A percentile compares a stretch with the other conserved stretches of the same genome.
These are phyloP conservation scores for Phoma sp. DNA, from an alignment of 2,329 filamentous ascomycete genomes.

Conservation along the genomic window DNA sequence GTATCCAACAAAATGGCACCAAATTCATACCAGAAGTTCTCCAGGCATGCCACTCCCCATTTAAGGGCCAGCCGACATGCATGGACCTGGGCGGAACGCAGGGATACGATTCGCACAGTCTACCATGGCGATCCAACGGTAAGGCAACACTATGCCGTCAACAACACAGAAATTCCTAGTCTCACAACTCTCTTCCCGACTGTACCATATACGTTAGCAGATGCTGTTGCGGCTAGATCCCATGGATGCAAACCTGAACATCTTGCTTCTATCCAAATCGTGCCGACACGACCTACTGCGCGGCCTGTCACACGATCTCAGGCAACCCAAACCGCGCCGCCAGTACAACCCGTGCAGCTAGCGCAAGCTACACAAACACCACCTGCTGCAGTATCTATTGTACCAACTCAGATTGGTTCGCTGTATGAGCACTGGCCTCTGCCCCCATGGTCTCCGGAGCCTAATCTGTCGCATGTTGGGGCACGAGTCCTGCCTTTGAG, in stretches of 20 bases:
- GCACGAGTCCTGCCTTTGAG: no score
- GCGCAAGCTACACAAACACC: neutral
- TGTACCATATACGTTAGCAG: neutral
- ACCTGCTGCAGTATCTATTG: no score
- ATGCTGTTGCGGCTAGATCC: neutral
- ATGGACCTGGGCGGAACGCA: neutral
- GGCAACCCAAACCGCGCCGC: neutral
- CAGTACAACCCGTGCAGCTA: neutral
- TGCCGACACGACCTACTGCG: no score
- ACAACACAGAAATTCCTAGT: neutral
- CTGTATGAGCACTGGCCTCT: neutral
- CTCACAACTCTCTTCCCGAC: neutral
- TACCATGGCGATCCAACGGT: neutral
- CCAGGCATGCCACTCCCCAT: neutral
- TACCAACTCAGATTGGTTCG: neutral
- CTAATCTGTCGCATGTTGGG: neutral
- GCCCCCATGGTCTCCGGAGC: neutral
- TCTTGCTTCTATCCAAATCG: no score
- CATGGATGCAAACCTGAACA: neutral
- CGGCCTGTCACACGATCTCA: neutral
- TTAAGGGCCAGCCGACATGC: neutral
- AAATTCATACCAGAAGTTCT: neutral
- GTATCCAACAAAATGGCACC: no score
- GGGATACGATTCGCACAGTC: neutral
- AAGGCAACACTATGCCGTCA: neutral